Evolutionary conservation across 495 filamentous ascomycete genomes (phyloP).

Genomic region (Glutinoglossum americanum): DNA sequence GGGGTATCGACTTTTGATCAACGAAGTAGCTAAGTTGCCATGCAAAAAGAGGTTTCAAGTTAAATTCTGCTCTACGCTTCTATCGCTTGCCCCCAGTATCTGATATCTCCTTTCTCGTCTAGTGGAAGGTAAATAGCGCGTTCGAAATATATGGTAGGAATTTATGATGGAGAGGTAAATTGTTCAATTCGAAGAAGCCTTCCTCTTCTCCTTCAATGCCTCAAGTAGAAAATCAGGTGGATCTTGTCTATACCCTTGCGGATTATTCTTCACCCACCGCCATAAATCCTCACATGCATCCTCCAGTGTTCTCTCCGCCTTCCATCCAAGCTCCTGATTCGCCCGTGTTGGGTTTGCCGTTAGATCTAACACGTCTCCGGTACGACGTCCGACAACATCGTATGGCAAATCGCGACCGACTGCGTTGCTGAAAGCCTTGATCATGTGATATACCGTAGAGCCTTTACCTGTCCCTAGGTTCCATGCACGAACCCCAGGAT

Average conservation of each 20-base stretch:
- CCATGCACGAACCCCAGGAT: conserved; percentile 89
- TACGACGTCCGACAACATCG: conserved; percentile 60
- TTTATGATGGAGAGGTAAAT: not conserved
- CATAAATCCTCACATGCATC: conserved; percentile 85
- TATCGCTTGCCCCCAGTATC: not conserved
- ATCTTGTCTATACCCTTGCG: conserved; percentile 76
- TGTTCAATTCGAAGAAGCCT: not conserved
- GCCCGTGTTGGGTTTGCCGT: conserved; percentile 79
- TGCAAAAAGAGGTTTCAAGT: not conserved
- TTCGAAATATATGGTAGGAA: not conserved
- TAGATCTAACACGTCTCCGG: conserved; percentile 82
- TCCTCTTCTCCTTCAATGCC: conserved; percentile 36
- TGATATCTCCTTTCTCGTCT: not conserved
- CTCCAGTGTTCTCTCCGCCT: conserved; percentile 74
- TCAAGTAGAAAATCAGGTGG: conserved; percentile 69
- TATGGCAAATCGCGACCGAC: conserved; percentile 74
- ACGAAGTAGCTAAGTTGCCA: not conserved
- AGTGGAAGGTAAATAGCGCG: not conserved
- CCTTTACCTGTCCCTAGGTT: conserved; percentile 92
- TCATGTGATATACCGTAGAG: conserved; percentile 91
- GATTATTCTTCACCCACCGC: conserved; percentile 91
- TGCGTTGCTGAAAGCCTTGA: conserved; percentile 75
- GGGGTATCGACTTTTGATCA: too few relatives aligned
- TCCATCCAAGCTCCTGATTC: conserved; percentile 78
- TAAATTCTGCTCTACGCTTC: not conserved